Evolutionary conservation across 2,329 filamentous ascomycete genomes (phyloP).

Genomic region (Botrytis fabae): DNA sequence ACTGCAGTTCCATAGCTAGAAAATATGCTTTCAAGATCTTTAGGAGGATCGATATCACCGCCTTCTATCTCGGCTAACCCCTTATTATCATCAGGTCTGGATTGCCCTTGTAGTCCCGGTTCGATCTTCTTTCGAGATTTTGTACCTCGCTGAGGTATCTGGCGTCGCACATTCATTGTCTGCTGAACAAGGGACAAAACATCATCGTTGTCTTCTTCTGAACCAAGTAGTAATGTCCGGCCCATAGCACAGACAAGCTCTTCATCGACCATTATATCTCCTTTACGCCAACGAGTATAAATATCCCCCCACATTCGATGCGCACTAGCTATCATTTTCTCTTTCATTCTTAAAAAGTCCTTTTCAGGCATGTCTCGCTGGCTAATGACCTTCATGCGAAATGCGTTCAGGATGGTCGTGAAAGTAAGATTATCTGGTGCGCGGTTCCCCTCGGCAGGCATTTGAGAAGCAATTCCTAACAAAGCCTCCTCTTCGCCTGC

Average conservation of each 20-base stretch:
- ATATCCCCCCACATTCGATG: slow-evolving; percentile 81
- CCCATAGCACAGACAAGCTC: slow-evolving; percentile 80
- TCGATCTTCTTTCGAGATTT: slow-evolving; percentile 13
- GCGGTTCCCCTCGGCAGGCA: slow-evolving; percentile 63
- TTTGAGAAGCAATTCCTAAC: slow-evolving; percentile 72
- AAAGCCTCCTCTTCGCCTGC: slow-evolving; percentile 76
- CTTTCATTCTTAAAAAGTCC: slow-evolving; percentile 39
- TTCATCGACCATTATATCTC: slow-evolving; percentile 72
- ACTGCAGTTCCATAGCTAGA: neutral
- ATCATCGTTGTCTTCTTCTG: slow-evolving; percentile 64
- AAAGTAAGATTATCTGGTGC: slow-evolving; percentile 74
- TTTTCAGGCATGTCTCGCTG: slow-evolving; percentile 35
- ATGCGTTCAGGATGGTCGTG: slow-evolving; percentile 77
- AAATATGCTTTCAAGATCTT: slow-evolving; percentile 1
- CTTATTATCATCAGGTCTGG: neutral
- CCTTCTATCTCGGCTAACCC: neutral
- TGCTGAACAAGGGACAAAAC: slow-evolving; percentile 77
- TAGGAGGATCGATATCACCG: neutral
- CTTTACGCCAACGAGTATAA: slow-evolving; percentile 71
- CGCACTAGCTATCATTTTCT: slow-evolving; percentile 61
- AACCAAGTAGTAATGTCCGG: slow-evolving; percentile 67
- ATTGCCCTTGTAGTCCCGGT: slow-evolving; percentile 17
- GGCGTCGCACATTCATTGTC: slow-evolving; percentile 72
- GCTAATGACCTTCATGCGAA: slow-evolving; percentile 52
- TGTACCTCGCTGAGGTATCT: slow-evolving; percentile 31